Percentiles rank a stretch among this genome's conserved stretches.
These are phyloP conservation scores for Bipolaris oryzae DNA, from an alignment of 2,329 filamentous ascomycete genomes.

Conservation along the genomic window DNA sequence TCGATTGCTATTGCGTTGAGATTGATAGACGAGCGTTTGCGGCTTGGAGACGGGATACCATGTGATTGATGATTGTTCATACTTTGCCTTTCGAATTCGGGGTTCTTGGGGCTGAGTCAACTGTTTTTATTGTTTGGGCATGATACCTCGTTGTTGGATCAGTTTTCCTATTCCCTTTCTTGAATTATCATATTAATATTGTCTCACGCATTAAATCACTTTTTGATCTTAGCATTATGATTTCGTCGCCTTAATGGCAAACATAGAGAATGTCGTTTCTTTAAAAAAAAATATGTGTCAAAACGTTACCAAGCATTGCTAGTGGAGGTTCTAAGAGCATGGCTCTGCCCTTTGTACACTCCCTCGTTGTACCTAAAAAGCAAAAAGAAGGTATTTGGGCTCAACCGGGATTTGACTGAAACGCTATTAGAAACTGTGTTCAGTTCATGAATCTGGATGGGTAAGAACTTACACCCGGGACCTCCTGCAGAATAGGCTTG, in stretches of 20 bases:
- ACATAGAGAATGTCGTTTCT: not conserved
- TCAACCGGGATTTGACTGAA: slow-evolving; percentile 21
- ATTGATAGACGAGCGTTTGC: not conserved
- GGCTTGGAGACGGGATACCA: not conserved
- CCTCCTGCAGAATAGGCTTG: slow-evolving; percentile 29
- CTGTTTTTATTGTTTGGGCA: not conserved
- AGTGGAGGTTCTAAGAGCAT: not conserved
- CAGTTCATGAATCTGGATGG: too few species aligned
- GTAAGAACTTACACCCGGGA: too few species aligned
- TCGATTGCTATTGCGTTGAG: not conserved
- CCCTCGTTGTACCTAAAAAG: not conserved
- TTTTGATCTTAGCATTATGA: not conserved
- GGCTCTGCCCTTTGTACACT: too few species aligned
- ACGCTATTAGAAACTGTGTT: too few species aligned
- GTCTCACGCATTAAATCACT: not conserved
- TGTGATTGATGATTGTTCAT: not conserved
- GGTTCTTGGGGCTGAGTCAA: not conserved
- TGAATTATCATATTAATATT: not conserved
- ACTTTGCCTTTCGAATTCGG: not conserved
- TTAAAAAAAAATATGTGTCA: not conserved
- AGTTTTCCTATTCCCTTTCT: not conserved
- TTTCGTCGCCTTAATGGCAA: not conserved
- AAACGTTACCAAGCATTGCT: not conserved
- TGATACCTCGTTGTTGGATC: slow-evolving; percentile 1
- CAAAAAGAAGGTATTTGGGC: slow-evolving; percentile 1